Evolutionary conservation across 176 grass and related monocot genomes (phyloP).

Genomic region (Thinopyrum elongatum): DNA sequence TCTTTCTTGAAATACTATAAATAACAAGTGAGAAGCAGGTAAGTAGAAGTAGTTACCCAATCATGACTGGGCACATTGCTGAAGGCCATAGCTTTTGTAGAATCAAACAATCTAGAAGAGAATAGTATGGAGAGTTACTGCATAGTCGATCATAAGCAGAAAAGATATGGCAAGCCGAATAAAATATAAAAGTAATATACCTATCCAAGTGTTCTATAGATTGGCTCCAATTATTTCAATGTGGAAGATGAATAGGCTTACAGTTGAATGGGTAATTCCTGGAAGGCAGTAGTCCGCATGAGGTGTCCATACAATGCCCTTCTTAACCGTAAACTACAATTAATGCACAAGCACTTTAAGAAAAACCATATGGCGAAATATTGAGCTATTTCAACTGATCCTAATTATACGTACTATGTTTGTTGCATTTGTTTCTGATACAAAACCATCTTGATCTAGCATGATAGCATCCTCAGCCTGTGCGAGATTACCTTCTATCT

Average conservation of each 20-base stretch:
- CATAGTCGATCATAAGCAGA: too few relatives aligned
- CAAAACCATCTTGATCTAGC: constrained; percentile 99
- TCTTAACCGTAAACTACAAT: constrained; percentile 97
- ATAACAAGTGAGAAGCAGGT: too few relatives aligned
- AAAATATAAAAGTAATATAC: too few relatives aligned
- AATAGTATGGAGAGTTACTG: too few relatives aligned
- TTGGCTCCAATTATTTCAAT: neutral
- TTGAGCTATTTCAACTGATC: neutral
- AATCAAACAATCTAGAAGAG: too few relatives aligned
- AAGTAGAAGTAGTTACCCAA: too few relatives aligned
- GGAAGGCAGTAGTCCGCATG: constrained; percentile 99
- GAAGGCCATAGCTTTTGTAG: too few relatives aligned
- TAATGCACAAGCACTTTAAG: constrained; percentile 9
- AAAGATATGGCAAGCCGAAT: too few relatives aligned
- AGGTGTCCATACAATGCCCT: constrained; percentile 80
- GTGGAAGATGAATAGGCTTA: constrained; percentile 44
- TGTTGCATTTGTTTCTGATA: constrained; percentile 99
- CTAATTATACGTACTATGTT: constrained; percentile 33
- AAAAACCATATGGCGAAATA: constrained; percentile 1
- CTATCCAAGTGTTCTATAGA: too few relatives aligned
- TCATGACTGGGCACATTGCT: too few relatives aligned
- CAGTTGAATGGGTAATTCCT: constrained; percentile 86
- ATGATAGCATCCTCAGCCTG: constrained; percentile 86
- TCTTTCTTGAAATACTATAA: too few relatives aligned
- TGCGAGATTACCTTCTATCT: constrained; percentile 95